These are phyloP conservation scores for Mucor sp. DNA, from an alignment of 371 early-diverging fungal genomes.

Conservation along the genomic window DNA sequence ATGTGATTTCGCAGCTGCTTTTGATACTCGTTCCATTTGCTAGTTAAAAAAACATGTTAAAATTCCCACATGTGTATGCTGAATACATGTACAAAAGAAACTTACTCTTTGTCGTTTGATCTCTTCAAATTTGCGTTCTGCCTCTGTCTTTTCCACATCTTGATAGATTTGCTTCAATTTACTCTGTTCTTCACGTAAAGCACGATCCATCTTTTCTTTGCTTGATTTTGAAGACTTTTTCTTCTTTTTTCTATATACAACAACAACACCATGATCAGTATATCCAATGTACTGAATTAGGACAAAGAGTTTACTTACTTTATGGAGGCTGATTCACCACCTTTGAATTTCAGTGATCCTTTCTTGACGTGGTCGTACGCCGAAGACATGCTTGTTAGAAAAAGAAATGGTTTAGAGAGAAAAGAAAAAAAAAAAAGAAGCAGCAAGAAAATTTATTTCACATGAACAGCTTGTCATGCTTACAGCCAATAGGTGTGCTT, in stretches of 20 bases:
- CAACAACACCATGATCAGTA: neutral
- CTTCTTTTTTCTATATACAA: slow-evolving; percentile 43
- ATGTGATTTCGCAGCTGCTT: slow-evolving; percentile 64
- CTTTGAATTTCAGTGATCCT: slow-evolving; percentile 63
- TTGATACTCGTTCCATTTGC: slow-evolving; percentile 65
- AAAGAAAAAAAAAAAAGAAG: neutral
- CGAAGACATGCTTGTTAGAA: slow-evolving; percentile 16
- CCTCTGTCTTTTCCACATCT: slow-evolving; percentile 57
- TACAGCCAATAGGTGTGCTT: neutral
- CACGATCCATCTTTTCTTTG: slow-evolving; percentile 51
- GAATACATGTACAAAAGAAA: neutral
- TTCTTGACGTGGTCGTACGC: slow-evolving; percentile 58
- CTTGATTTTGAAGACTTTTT: slow-evolving; percentile 52
- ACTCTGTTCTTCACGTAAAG: slow-evolving; percentile 28
- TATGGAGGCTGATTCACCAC: slow-evolving; percentile 51
- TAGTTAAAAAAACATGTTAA: slow-evolving; percentile 15
- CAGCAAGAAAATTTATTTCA: neutral
- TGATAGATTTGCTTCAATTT: slow-evolving; percentile 15
- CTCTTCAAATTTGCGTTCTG: slow-evolving; percentile 67
- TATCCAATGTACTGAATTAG: neutral
- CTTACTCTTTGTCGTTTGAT: slow-evolving; percentile 58
- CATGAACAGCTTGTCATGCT: too few species aligned
- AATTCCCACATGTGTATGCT: neutral
- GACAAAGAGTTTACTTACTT: slow-evolving; percentile 56
- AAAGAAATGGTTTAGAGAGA: neutral